Conservation (phyloP, 1,284 basidiomycete genomes). For the Microbotryum saponariae region DNA sequence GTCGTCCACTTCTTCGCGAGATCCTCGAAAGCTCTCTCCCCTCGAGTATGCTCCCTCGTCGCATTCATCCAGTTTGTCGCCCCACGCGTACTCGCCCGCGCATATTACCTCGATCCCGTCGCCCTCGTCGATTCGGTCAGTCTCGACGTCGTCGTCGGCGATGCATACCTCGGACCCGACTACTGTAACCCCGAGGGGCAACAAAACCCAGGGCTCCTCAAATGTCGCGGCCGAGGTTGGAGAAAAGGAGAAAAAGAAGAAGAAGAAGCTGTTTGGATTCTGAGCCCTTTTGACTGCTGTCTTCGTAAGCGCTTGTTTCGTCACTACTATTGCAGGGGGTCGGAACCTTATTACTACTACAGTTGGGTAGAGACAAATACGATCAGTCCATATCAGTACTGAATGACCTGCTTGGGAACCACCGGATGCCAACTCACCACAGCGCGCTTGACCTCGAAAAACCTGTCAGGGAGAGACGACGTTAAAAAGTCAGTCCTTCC, state of each 20-base stretch:
- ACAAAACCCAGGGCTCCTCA: too few species aligned
- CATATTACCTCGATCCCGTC: neutral
- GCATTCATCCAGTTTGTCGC: too few species aligned
- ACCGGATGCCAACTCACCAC: neutral
- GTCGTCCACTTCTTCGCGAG: too few species aligned
- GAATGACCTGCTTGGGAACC: too few species aligned
- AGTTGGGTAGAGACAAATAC: too few species aligned
- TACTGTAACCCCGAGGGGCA: neutral
- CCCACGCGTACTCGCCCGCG: too few species aligned
- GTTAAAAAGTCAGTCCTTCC: neutral
- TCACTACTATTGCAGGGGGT: neutral
- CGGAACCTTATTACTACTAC: too few species aligned
- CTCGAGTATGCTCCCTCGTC: too few species aligned
- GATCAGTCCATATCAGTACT: too few species aligned
- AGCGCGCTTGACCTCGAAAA: constrained; percentile 33
- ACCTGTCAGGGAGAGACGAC: neutral
- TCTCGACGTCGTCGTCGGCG: neutral
- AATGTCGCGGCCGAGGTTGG: neutral
- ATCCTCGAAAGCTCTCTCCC: too few species aligned
- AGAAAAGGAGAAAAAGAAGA: constrained; percentile 9
- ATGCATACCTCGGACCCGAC: neutral
- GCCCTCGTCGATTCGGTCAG: neutral
- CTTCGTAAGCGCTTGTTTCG: too few species aligned
- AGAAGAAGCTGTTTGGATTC: constrained; percentile 10
- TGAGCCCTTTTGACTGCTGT: neutral